Evolutionary conservation across 495 filamentous ascomycete genomes (phyloP).

Genomic region (Podospora conica): DNA sequence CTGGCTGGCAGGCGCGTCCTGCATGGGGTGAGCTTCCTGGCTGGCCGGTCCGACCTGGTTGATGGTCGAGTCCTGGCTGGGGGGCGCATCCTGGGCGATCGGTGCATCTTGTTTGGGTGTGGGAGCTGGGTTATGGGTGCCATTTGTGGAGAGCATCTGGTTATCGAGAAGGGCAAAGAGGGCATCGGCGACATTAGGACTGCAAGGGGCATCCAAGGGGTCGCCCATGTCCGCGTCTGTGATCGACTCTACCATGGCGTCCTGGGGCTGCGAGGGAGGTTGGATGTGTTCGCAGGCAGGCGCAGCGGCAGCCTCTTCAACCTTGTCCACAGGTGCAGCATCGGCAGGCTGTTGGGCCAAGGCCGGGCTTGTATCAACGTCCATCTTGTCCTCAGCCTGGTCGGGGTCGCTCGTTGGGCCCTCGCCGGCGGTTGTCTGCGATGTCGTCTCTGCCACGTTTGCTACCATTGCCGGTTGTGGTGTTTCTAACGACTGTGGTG

Average conservation of each 20-base stretch:
- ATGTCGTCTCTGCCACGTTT: background rate
- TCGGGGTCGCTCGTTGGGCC: background rate
- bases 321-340: background rate
- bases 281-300: background rate
- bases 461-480: background rate
- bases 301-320: background rate
- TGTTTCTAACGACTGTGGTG: background rate
- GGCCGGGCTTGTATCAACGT: background rate
- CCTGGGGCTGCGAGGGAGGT: background rate
- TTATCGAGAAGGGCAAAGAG: background rate
- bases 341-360: background rate
- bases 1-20: too few relatives aligned
- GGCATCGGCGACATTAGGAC: background rate
- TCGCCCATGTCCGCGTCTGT: background rate
- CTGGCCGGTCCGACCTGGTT: background rate
- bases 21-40: too few relatives aligned
- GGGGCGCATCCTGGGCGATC: background rate
- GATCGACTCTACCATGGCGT: background rate
- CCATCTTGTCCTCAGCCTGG: constrained; percentile 3
- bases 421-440: background rate
- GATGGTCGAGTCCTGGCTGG: background rate
- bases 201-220: background rate
- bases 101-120: background rate
- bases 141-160: background rate
- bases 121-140: background rate